These are phyloP conservation scores for Cutaneotrichosporon curvatum DNA, from an alignment of 1,284 basidiomycete species.

Conservation along the genomic window DNA sequence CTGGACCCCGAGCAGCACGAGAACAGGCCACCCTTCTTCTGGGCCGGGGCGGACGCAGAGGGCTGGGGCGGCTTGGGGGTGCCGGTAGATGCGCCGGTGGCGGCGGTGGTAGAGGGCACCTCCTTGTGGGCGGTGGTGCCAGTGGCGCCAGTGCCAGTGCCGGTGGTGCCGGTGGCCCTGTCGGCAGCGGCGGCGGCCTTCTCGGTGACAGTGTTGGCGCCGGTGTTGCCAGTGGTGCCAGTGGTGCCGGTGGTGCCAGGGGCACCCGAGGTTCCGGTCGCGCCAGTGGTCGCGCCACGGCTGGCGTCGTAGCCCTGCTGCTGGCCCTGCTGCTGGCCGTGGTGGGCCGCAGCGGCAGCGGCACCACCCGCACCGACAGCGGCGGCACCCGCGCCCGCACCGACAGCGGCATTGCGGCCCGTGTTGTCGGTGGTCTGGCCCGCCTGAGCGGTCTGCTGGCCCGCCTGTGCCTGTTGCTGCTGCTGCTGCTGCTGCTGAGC, in stretches of 20 bases:
- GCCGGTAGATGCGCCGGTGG: background rate
- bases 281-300: background rate
- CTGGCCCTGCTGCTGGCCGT: background rate
- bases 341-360: background rate
- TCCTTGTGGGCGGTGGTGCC: background rate
- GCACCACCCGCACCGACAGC: background rate
- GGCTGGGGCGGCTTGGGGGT: constrained; percentile 4
- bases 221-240: constrained; percentile 1
- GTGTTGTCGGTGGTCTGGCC: background rate
- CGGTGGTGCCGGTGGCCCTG: no score
- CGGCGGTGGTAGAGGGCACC: background rate
- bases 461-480: background rate
- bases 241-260: constrained; percentile 6
- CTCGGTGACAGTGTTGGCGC: no score
- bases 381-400: constrained; percentile 1
- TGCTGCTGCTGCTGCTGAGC: background rate
- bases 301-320: background rate
- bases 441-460: background rate
- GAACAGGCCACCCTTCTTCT: constrained; percentile 36
- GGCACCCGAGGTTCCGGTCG: constrained; percentile 2
- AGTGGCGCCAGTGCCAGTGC: background rate
- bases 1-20: constrained; percentile 32
- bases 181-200: background rate
- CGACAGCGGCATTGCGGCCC: background rate
- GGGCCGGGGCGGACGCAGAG: constrained; percentile 8